Percentiles rank a stretch among this genome's conserved stretches.
Conservation (phyloP, 2,329 filamentous ascomycete genomes). For the Aspergillus carbonarius region DNA sequence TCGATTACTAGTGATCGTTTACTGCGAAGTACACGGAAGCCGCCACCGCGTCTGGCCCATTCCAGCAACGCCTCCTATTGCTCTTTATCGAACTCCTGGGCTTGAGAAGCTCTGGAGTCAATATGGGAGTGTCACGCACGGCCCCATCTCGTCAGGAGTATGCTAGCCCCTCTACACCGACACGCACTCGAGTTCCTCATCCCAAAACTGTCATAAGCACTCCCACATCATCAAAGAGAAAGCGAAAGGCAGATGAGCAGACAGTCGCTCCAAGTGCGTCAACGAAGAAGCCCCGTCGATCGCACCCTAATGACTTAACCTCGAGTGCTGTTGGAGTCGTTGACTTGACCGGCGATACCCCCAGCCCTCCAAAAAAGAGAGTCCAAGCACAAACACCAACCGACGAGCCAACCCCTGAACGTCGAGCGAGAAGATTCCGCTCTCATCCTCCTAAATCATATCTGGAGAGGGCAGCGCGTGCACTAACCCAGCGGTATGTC, state of each 20-base stretch:
- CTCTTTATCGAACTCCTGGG: neutral
- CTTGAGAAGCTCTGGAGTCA: neutral
- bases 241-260: conserved; percentile 6
- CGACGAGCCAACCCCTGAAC: conserved; percentile 31
- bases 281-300: conserved; percentile 10
- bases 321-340: conserved; percentile 10
- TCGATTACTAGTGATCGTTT: neutral
- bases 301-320: neutral
- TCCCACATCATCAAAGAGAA: conserved; percentile 15
- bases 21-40: neutral
- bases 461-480: conserved; percentile 49
- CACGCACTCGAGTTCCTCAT: neutral
- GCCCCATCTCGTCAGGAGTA: neutral
- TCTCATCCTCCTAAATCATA: conserved; percentile 47
- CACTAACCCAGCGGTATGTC: conserved; percentile 47
- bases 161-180: neutral
- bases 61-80: neutral
- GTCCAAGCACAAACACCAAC: conserved; percentile 11
- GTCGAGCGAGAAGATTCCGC: conserved; percentile 43
- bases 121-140: neutral
- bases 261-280: neutral
- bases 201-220: neutral
- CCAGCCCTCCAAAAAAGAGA: conserved; percentile 11
- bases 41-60: neutral
- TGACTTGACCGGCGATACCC: conserved; percentile 19